Evolutionary conservation across 176 grass and related monocot species (phyloP), one percentile per base, ranked within the genome.

Genomic region (Tuctoria greenei): DNA sequence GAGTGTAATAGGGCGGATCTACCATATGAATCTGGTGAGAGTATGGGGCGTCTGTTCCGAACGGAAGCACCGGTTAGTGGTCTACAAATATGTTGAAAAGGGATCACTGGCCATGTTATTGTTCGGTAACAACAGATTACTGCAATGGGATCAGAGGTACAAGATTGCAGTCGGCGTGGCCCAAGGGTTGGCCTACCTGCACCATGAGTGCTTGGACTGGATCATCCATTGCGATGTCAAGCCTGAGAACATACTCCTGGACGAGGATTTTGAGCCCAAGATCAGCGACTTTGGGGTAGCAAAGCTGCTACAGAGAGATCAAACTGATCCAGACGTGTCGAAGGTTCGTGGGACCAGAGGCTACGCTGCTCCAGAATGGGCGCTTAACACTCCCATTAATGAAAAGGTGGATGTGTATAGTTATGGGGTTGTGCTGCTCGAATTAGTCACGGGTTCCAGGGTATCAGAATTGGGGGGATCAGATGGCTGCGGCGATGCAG

Each of bases 11-110:
- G 80, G 71, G 13, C 27, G 10, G 41, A 74, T 82, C 11, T 82
- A 74, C 61, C 71, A 82, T 17, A 82, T 82, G 71, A 74, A 82
- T 8, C 27, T 82, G 49, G 80, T 82, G 70, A 82, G 80, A 37
- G 35, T 82, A 21, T 46, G 46, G 38, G 80, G 71, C 2, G 61
- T 74, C 0, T 82, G 70, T 8, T 82, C 80, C 1, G 49, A 82
- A 41, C 24, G 14, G 10, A 66, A 58, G 25, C 80, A 58, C 8
- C 61, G 37, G 24, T 16, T 82, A 2, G 20, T 82, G 49, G 71
- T 74, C 26, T 57, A 66, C 7, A 70, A 82, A 26, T 74, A 82
- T 17, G 68, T 82, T 3, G 71, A 74, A 3, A 74, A 74, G 4
- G 80, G 71, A 3, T 82, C 80, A 20, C 49, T 82, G 7, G 71